Conservation (phyloP, 441 rosid species). For the Rhodomyrtus psidioides region DNA sequence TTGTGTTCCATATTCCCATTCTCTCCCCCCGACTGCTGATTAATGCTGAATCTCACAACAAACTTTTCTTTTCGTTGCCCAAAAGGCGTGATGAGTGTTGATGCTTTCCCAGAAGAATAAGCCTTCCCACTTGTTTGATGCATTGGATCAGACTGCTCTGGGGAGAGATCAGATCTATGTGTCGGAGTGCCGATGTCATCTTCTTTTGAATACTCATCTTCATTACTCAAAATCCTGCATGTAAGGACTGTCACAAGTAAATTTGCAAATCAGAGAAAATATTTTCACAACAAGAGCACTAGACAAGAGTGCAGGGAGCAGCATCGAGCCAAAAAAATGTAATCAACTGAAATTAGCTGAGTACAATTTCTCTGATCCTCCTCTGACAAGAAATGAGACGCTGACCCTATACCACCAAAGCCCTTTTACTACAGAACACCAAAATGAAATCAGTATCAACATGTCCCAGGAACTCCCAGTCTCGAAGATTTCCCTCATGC, state of each 20-base stretch:
- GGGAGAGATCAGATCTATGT: constrained; percentile 29
- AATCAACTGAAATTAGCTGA: neutral
- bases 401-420: neutral
- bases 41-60: constrained; percentile 56
- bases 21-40: constrained; percentile 26
- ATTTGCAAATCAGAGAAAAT: neutral
- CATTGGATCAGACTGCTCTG: constrained; percentile 41
- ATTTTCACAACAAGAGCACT: neutral
- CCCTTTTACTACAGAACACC: neutral
- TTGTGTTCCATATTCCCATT: constrained; percentile 26
- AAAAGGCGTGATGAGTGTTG: constrained; percentile 73
- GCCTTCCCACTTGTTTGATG: constrained; percentile 36
- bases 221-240: constrained; percentile 63
- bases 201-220: constrained; percentile 42
- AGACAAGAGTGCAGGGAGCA: neutral
- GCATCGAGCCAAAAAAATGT: neutral
- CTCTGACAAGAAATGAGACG: neutral
- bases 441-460: neutral
- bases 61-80: constrained; percentile 64
- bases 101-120: constrained; percentile 53
- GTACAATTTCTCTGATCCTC: neutral
- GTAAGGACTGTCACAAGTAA: neutral
- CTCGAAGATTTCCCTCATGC: neutral
- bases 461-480: neutral
- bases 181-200: constrained; percentile 56